Conservation (phyloP, 208 protist species). For the Angomonas deanei region DNA sequence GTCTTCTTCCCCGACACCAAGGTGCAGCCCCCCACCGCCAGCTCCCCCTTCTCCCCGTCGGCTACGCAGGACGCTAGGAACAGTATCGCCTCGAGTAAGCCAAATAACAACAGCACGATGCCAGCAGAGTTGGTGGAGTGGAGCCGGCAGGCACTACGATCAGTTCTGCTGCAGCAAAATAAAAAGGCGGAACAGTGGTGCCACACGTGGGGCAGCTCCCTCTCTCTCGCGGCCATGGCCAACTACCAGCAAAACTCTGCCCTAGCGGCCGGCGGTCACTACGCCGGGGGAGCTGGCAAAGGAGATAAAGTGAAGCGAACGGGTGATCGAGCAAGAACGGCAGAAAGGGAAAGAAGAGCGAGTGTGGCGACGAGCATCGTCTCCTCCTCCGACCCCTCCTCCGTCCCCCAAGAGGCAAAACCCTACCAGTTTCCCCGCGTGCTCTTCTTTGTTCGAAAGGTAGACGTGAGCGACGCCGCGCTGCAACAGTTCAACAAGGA, state of each 20-base stretch:
- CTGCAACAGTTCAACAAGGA: background rate
- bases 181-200: slow-evolving; percentile 28
- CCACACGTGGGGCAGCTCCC: slow-evolving; percentile 26
- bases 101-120: background rate
- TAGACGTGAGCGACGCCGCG: slow-evolving; percentile 30
- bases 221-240: slow-evolving; percentile 8
- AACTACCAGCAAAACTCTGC: background rate
- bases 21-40: background rate
- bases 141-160: slow-evolving; percentile 22
- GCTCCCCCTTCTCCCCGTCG: background rate
- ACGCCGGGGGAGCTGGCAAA: background rate
- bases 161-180: slow-evolving; percentile 39
- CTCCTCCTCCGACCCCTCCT: background rate
- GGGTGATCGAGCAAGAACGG: background rate
- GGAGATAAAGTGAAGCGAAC: too few relatives aligned
- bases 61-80: background rate
- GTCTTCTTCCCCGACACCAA: background rate
- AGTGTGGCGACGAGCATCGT: background rate
- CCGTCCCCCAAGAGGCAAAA: background rate
- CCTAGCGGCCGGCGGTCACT: background rate
- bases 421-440: slow-evolving; percentile 39
- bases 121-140: background rate
- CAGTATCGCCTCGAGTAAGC: background rate
- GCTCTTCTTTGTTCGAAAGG: slow-evolving; percentile 55
- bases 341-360: background rate